These are phyloP conservation scores for Solanum peruvianum DNA, from an alignment of 257 asterid species.

Conservation along the genomic window DNA sequence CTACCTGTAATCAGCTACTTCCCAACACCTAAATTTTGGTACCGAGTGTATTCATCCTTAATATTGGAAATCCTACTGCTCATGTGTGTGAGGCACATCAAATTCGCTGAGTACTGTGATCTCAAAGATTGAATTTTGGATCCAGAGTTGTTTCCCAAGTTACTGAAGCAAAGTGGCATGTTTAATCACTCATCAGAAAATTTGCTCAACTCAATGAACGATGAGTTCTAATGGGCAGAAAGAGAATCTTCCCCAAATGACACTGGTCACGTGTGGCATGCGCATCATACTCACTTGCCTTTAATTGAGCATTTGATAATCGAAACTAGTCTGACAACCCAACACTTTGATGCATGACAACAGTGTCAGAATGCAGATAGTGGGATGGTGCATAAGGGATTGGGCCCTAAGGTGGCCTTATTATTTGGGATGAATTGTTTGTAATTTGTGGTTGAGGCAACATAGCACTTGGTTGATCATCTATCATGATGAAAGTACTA, in stretches of 20 bases:
- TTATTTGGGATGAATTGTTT: too few species aligned
- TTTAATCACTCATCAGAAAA: neutral
- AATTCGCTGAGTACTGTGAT: neutral
- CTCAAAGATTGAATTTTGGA: neutral
- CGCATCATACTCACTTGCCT: neutral
- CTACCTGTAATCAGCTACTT: neutral
- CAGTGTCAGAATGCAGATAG: neutral
- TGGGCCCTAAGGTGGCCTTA: neutral
- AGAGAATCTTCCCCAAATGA: neutral
- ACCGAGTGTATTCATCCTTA: neutral
- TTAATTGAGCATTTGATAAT: neutral
- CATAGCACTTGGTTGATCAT: neutral
- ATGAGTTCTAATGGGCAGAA: neutral
- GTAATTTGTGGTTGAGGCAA: neutral
- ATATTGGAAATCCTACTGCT: neutral
- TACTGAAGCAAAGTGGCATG: neutral
- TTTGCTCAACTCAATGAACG: neutral
- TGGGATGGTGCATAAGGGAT: neutral
- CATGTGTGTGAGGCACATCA: neutral
- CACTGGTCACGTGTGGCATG: neutral
- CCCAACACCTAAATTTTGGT: neutral
- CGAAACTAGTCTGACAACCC: neutral
- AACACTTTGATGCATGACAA: neutral
- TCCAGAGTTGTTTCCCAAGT: neutral
- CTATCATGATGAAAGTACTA: too few species aligned